phyloP scores from a whole-genome alignment of 2,329 filamentous ascomycete genomes.

The Annulohypoxylon truncatum region DNA sequence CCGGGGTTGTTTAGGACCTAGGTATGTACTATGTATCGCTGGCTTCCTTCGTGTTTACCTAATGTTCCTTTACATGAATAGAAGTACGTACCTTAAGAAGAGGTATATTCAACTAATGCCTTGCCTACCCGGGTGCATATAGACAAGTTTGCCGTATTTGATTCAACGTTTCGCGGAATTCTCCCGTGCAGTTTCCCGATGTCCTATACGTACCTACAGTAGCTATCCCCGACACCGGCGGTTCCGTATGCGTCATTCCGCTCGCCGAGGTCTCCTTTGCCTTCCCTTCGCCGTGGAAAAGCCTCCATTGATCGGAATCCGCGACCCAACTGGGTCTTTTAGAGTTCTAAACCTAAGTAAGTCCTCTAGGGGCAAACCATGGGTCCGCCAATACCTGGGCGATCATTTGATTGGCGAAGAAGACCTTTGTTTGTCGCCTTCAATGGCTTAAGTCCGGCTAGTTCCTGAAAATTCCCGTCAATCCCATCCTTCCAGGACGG shows the following conservation, averaged over 20 bases:
- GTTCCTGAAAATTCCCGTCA: conserved; percentile 21
- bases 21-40: too few relatives aligned
- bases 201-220: conserved; percentile 3
- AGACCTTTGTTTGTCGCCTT: conserved; percentile 16
- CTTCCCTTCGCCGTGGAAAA: conserved; percentile 18
- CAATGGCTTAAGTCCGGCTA: conserved; percentile 18
- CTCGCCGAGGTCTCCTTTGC: conserved; percentile 2
- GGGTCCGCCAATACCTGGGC: conserved; percentile 15
- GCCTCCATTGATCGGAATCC: conserved; percentile 28
- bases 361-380: conserved; percentile 23
- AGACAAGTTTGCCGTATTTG: conserved; percentile 19
- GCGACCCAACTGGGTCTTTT: conserved; percentile 10
- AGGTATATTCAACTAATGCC: background rate
- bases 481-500: conserved; percentile 6
- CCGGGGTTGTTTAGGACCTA: background rate
- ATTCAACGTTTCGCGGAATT: conserved; percentile 23
- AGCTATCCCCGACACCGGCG: conserved; percentile 38
- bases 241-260: conserved; percentile 35
- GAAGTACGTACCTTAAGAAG: too few relatives aligned
- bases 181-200: background rate
- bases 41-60: too few relatives aligned
- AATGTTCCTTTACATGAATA: too few relatives aligned
- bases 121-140: background rate
- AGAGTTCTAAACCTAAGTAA: conserved; percentile 27
- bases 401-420: conserved; percentile 29